Conservation (phyloP, 768 basidiomycete genomes). For the Termitomyces sp. region DNA sequence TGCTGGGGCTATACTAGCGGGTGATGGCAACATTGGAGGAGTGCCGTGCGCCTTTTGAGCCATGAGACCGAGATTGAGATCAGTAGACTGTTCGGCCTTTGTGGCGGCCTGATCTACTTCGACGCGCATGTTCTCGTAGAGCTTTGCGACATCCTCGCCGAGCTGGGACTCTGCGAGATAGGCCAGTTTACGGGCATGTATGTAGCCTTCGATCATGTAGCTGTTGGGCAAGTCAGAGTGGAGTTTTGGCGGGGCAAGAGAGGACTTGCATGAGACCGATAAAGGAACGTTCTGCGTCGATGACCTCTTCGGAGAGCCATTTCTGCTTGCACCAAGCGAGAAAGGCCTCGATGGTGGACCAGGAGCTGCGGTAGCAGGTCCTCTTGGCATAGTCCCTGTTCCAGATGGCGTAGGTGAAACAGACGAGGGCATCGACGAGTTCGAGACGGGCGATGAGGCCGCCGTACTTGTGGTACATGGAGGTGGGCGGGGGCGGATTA, state of each 20-base stretch:
- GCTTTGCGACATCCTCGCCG: constrained; percentile 32
- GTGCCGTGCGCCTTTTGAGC: constrained; percentile 38
- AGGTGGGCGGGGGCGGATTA: constrained; percentile 58
- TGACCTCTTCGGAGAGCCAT: constrained; percentile 50
- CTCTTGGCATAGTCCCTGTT: constrained; percentile 58
- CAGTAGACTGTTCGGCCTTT: constrained; percentile 26
- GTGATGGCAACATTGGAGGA: constrained; percentile 76
- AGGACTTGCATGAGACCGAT: constrained; percentile 73
- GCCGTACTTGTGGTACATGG: constrained; percentile 70
- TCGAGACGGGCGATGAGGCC: constrained; percentile 74
- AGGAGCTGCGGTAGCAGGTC: constrained; percentile 53
- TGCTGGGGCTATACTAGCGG: constrained; percentile 59
- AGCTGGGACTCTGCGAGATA: constrained; percentile 28
- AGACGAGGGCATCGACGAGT: constrained; percentile 74
- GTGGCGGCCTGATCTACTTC: constrained; percentile 36
- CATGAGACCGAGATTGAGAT: constrained; percentile 19
- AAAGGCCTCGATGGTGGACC: constrained; percentile 65
- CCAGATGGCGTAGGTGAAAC: constrained; percentile 84
- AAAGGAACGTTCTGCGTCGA: constrained; percentile 56
- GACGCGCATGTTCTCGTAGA: constrained; percentile 26
- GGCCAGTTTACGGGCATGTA: constrained; percentile 38
- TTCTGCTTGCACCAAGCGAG: constrained; percentile 69
- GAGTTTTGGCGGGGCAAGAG: constrained; percentile 11
- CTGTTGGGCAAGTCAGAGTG: constrained; percentile 36
- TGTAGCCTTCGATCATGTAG: constrained; percentile 75